Base-by-base conservation (phyloP, 139 green algal species). In the Marvania coccoides region DNA sequence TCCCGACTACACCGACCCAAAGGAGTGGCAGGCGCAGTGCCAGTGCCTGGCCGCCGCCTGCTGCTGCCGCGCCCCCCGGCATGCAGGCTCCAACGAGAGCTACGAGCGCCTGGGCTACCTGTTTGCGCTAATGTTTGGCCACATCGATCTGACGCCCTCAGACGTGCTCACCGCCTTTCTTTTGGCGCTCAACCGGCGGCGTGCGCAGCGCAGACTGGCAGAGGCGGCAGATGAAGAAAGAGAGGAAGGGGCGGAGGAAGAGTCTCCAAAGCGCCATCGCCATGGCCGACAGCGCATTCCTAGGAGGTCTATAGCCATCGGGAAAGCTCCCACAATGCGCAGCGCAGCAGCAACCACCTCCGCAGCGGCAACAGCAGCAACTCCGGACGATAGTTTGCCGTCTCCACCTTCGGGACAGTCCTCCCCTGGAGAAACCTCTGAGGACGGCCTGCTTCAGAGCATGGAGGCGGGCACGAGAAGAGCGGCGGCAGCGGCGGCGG, bases 161-260 rank as follows among this genome's bases (percentile, higher is more conserved):
- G 83, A 89, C 56, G 29, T 84, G 14, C 36, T 82, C 29, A 63
- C 75, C 7, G 67, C 75, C 4, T 83, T 85, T 47, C 58, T 76
- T 42, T 53, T 86, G 35, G 77, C 62, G 19, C 63, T 58, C 14
- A 62, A 39, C 10, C 67, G 82, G 42, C 42, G 42, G 19, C 19
- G 42, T 51, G 19, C 19, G 42, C 42, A 28, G 42, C 42, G 55
- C 62, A 46, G 47, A 45, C 23, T 46, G 59, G 59, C 7, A 70
- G 15, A 8, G 45, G 19, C 19, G 58, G 42, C 19, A n/a, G 19
- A 51, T n/a, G 19, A 51, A 51, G 19, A 19, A n/a, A 51, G 42
- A 51, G 42, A 51, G 42, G 19, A 51, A n/a, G 42, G 42, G 19
- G 42, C 19, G n/a, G n/a, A n/a, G n/a, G n/a, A n/a, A n/a, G n/a